Evolutionary conservation across 2,329 filamentous ascomycete species (phyloP), one percentile per base, ranked within the genome.

Genomic region (Bisporella sp.): DNA sequence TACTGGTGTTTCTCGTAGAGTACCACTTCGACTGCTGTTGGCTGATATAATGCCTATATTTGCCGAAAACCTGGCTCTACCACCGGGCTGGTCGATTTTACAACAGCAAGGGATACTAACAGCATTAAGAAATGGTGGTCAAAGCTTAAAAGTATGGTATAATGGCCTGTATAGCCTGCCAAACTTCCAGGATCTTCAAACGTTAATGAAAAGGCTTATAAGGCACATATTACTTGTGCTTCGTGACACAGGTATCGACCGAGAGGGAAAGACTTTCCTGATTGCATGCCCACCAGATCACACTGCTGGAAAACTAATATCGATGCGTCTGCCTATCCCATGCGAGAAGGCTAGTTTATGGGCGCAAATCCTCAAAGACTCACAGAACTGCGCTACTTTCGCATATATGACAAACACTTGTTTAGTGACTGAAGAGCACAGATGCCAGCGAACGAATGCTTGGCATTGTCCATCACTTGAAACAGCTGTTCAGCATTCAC

Each of bases 1-100:
- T 37, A 62, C 59, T 6, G 52, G 56, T 8, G 39, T 62, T 41
- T 52, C 59, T 11, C 40, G 54, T 13, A 51, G 59, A 46, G 56
- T 60, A 9, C 42, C 45, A 3, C 43, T 61, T 33, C 47, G 56
- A 6, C 29, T 48, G 7, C 45, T 60, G 8, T 29, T 61, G 4
- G 52, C 58, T 4, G 57, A 60, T 47, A 6, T 56, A 4, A 33
- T 59, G 6, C 46, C 52, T 41, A 21, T 21, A 21, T 21, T 21
- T 21, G 21, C 21, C 21, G 21, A 21, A 21, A 21, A 21, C 21
- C 21, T 21, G 21, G 21, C 21, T 21, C 21, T 21, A 21, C 21
- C 21, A 21, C 21, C 21, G 3, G 21, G 21, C 21, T 21, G 21
- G 21, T 21, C 21, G 21, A 21, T 3, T 21, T 21, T 21, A 21